phyloP scores from a whole-genome alignment of 495 filamentous ascomycete genomes.

The Pseudoneurospora amorphoporcata region DNA sequence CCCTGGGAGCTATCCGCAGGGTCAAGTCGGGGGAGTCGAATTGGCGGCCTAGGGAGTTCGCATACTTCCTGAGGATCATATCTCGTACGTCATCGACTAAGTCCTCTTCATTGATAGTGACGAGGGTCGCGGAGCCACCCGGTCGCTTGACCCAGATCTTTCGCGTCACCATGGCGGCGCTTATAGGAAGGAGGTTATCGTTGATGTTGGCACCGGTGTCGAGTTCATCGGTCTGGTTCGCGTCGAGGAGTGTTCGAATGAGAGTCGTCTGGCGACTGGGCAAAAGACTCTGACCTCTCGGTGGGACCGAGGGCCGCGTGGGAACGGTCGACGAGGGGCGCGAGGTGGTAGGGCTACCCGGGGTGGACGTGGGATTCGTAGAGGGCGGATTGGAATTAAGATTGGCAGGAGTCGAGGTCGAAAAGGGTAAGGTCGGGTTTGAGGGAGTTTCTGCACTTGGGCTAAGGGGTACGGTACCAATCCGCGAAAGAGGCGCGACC shows the following conservation, averaged over 20 bases:
- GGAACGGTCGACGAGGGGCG: slow-evolving; percentile 12
- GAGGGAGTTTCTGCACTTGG: background rate
- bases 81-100: slow-evolving; percentile 93
- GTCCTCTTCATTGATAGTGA: slow-evolving; percentile 77
- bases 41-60: slow-evolving; percentile 76
- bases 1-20: slow-evolving; percentile 78
- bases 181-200: slow-evolving; percentile 30
- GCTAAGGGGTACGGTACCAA: background rate
- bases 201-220: slow-evolving; percentile 16
- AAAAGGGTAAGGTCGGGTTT: background rate
- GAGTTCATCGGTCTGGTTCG: slow-evolving; percentile 22
- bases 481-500: background rate
- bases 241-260: slow-evolving; percentile 36
- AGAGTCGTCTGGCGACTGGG: slow-evolving; percentile 36
- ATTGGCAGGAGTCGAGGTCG: background rate
- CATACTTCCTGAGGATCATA: slow-evolving; percentile 84
- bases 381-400: slow-evolving; percentile 3
- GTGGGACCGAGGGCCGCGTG: slow-evolving; percentile 17
- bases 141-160: slow-evolving; percentile 93
- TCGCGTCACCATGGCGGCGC: slow-evolving; percentile 50
- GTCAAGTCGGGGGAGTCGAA: slow-evolving; percentile 87
- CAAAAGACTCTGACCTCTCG: slow-evolving; percentile 36
- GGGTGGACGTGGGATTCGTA: background rate
- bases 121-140: slow-evolving; percentile 73
- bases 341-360: slow-evolving; percentile 3